Conservation (phyloP, 1,284 basidiomycete species). For the Mycena sp. region DNA sequence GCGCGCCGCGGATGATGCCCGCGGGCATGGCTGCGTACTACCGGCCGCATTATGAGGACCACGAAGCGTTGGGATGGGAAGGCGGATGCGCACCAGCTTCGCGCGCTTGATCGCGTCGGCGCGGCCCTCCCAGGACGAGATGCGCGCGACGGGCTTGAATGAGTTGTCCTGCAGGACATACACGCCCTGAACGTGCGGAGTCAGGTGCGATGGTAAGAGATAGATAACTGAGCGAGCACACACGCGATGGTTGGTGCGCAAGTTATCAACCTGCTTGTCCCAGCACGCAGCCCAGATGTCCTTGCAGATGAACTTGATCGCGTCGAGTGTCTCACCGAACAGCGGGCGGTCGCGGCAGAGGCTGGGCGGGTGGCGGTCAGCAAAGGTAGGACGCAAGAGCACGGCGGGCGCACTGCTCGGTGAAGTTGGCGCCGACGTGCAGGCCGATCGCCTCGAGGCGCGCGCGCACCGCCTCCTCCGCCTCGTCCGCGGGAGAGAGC, state of each 20-base stretch:
- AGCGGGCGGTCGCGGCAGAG: slow-evolving; percentile 79
- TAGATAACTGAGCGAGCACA: slow-evolving; percentile 28
- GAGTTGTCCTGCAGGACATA: slow-evolving; percentile 93
- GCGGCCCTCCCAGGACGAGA: slow-evolving; percentile 83
- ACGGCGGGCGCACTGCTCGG: slow-evolving; percentile 72
- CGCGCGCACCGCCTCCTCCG: slow-evolving; percentile 75
- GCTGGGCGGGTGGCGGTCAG: slow-evolving; percentile 49
- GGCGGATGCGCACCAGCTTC: slow-evolving; percentile 64
- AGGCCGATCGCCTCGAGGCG: slow-evolving; percentile 86
- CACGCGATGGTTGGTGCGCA: slow-evolving; percentile 93
- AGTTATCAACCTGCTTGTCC: slow-evolving; percentile 96
- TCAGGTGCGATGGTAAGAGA: not conserved
- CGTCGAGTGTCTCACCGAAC: slow-evolving; percentile 87
- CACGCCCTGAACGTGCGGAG: slow-evolving; percentile 69
- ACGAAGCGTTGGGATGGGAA: slow-evolving; percentile 1
- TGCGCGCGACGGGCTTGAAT: slow-evolving; percentile 84
- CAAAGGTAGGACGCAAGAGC: not conserved
- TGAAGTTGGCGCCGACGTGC: slow-evolving; percentile 88
- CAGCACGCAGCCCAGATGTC: slow-evolving; percentile 90
- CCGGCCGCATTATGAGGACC: not conserved
- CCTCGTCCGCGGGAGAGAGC: slow-evolving; percentile 59
- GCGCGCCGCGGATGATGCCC: slow-evolving; percentile 85
- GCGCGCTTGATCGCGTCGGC: slow-evolving; percentile 79
- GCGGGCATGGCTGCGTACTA: slow-evolving; percentile 84
- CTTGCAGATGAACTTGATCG: slow-evolving; percentile 96